Evolutionary conservation across 202 grass and related monocot species (phyloP), one percentile per base, ranked within the genome.

Genomic region (Zoysia matrella): DNA sequence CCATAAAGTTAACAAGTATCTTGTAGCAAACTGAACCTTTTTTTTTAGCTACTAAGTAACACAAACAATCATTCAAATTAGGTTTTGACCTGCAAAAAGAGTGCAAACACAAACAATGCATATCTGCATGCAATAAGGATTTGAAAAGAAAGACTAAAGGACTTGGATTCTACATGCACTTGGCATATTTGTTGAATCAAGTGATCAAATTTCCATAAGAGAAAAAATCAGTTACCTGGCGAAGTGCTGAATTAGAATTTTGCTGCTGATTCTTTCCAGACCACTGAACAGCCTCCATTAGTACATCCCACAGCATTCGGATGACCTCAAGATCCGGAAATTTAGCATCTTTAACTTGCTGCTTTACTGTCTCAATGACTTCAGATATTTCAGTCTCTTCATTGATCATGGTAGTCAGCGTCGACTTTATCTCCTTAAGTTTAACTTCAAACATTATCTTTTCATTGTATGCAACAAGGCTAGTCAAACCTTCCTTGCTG

Each of bases 391-490:
- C 89, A 10, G 83, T 62, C 55, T 97, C 94, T 84, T 94, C 89
- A 54, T 74, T 87, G 13, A 97, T 97, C 83, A 88, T 88, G 58
- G 89, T 86, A 4, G 91, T 97, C 79, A 97, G 53, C n/a, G 74
- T 87, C 73, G 85, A 88, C 86, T 97, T 97, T 70, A 97, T 94
- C 82, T 97, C 94, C 87, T 94, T 88, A 67, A 97, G 68, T 83
- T 90, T 94, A 76, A 97, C 94, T 72, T 94, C 94, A 76, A 97
- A 97, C 87, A 97, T 97, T 86, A 91, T 94, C 94, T 97, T 97
- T 45, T 80, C 85, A 60, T 97, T 92, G 77, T 97, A 94, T 60
- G 90, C 89, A 83, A 94, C 94, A 80, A 94, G 86, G 53, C 82
- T 80, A 65, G 80, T 81, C 90, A 95, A 80, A 61, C 93, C 93